Base-by-base conservation (phyloP, 192 early-diverging fungal species). In the Phycomyces nitens region DNA sequence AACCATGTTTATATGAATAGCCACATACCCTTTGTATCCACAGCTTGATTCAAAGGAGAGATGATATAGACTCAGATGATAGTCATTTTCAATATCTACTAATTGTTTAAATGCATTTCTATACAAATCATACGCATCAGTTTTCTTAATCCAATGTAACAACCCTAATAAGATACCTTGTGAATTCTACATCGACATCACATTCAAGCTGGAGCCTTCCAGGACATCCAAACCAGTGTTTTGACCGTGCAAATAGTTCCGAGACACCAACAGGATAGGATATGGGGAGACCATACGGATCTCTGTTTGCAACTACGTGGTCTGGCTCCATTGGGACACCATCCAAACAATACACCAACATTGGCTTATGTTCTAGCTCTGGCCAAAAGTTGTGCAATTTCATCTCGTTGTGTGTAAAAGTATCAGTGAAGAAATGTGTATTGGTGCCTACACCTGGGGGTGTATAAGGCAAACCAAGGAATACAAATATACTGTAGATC, bases 91-190 rank as follows among this genome's bases (percentile, higher is more conserved):
- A 2, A 82, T 38, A 5, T 73, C 57, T 1, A 68, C 50, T 16
- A 84, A 44, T 27, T 82, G 80, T 41, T 82, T 62, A 57, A 84
- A 72, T 3, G 66, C 64, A 47, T 82, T 80, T 24, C 82, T 84
- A 62, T 18, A 44, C 44, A 29, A 43, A 8, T 41, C 29, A 21
- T 40, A 59, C 15, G 15, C 52, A 24, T n/a, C n/a, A 62, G 9
- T 26, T 8, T 53, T 26, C 10, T 53, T 34, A 43, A 15, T 58
- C 8, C 0, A 5, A 27, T 20, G 18, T 22, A 23, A 50, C 0
- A 23, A 38, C 15, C 21, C 18, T 64, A 18, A 43, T 41, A 47
- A 47, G 5, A 56, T 72, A 78, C 77, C 70, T 72, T 26, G 56
- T 54, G 64, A 78, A 80, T 9, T 12, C 12, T 18, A 71, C 53